A percentile compares a stretch with the other conserved stretches of the same genome.
Conservation (phyloP, 2,329 filamentous ascomycete species). For the Ceratocystis cubensis region DNA sequence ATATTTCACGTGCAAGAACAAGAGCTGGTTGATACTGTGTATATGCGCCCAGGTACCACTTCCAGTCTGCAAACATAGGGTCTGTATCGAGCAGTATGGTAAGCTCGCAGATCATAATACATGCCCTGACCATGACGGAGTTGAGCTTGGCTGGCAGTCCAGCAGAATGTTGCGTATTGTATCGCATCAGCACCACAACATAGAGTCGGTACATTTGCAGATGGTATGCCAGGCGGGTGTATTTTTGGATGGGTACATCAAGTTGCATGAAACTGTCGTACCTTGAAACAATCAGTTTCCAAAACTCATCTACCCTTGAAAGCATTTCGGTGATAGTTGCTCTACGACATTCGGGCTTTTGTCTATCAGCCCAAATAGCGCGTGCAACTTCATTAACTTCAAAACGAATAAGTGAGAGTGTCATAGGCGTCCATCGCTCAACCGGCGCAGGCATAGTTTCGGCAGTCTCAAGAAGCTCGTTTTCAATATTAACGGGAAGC, state of each 20-base stretch:
- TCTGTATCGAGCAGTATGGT: slow-evolving; percentile 37
- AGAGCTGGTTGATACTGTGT: slow-evolving; percentile 62
- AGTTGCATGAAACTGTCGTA: slow-evolving; percentile 53
- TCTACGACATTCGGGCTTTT: slow-evolving; percentile 49
- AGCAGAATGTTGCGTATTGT: slow-evolving; percentile 37
- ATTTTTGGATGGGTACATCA: slow-evolving; percentile 47
- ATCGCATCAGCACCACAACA: slow-evolving; percentile 56
- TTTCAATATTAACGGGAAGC: slow-evolving; percentile 58
- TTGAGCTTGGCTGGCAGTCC: slow-evolving; percentile 50
- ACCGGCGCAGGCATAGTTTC: slow-evolving; percentile 29
- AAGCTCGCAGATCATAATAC: slow-evolving; percentile 39
- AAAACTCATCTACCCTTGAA: slow-evolving; percentile 56
- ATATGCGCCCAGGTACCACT: slow-evolving; percentile 59
- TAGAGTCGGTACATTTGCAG: slow-evolving; percentile 51
- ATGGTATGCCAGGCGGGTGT: slow-evolving; percentile 51
- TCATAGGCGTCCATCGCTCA: slow-evolving; percentile 52
- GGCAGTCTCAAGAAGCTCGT: slow-evolving; percentile 43
- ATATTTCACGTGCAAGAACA: slow-evolving; percentile 55
- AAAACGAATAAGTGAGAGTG: slow-evolving; percentile 55
- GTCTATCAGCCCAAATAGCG: slow-evolving; percentile 55
- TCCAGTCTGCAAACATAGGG: slow-evolving; percentile 42
- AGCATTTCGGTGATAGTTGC: slow-evolving; percentile 52
- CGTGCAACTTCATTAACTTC: slow-evolving; percentile 64
- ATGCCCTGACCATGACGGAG: slow-evolving; percentile 50
- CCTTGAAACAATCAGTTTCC: slow-evolving; percentile 49